A percentile compares a stretch with the other conserved stretches of the same genome.
These are phyloP conservation scores for Boletus reticuloceps DNA, from an alignment of 768 basidiomycete genomes.

Conservation along the genomic window DNA sequence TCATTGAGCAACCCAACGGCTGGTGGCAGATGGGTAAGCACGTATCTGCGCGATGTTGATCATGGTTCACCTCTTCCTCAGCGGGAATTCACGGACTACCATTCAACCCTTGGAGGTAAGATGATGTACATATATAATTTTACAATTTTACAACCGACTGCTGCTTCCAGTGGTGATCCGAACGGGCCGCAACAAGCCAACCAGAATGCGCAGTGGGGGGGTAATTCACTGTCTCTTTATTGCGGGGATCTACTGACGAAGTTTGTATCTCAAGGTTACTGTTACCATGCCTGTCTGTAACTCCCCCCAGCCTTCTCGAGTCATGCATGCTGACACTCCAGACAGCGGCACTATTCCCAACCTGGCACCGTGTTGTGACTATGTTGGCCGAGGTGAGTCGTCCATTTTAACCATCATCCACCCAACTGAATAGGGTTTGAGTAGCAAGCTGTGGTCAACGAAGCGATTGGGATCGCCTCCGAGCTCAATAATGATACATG, in stretches of 20 bases:
- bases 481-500: conserved; percentile 3
- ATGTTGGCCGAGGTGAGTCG: conserved; percentile 12
- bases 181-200: conserved; percentile 4
- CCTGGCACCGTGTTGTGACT: conserved; percentile 17
- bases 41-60: neutral
- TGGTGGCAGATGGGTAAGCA: conserved; percentile 20
- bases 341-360: conserved; percentile 19
- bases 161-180: conserved; percentile 16
- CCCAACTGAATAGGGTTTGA: too few species aligned
- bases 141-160: neutral
- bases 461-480: conserved; percentile 14
- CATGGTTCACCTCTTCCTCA: neutral
- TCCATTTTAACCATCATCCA: neutral
- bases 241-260: neutral
- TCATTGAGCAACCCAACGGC: conserved; percentile 15
- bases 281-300: conserved; percentile 15
- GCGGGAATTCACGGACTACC: conserved; percentile 19
- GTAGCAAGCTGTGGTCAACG: conserved; percentile 18
- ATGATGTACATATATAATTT: neutral
- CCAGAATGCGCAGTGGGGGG: conserved; percentile 5
- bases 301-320: neutral
- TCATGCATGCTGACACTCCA: neutral
- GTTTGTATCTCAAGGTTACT: conserved; percentile 12
- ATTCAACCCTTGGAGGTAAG: conserved; percentile 10
- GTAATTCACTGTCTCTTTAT: neutral